A percentile compares a stretch with the other conserved stretches of the same genome.
Evolutionary conservation across 169 alveolate genomes (phyloP).

Genomic region (Plasmodium knowlesi): DNA sequence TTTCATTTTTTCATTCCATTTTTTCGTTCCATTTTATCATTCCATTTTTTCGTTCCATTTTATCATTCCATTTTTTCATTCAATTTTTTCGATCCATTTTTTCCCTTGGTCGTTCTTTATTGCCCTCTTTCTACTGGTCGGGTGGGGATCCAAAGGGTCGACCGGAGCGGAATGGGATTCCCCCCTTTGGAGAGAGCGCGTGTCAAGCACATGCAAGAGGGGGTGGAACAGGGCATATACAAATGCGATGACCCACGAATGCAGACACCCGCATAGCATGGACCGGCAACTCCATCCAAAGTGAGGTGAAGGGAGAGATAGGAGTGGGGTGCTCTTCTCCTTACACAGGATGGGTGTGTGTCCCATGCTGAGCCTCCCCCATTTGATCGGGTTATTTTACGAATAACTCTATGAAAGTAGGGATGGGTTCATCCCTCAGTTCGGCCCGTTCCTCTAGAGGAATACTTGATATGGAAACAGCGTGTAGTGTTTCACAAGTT

Average conservation of each 20-base stretch:
- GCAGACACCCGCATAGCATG: background rate
- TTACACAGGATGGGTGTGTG: background rate
- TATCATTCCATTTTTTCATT: background rate
- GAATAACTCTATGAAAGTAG: background rate
- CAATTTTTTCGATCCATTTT: background rate
- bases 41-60: background rate
- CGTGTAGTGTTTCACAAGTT: background rate
- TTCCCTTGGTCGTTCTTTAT: background rate
- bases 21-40: background rate
- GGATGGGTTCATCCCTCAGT: background rate
- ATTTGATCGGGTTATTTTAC: background rate
- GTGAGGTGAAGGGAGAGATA: background rate
- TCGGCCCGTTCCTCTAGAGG: background rate
- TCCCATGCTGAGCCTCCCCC: background rate
- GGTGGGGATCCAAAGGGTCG: background rate
- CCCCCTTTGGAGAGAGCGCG: background rate
- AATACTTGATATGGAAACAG: background rate
- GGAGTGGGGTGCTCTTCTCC: background rate
- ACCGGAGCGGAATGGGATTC: background rate
- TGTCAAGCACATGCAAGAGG: background rate
- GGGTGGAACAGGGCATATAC: background rate
- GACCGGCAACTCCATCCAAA: background rate
- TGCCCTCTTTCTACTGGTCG: background rate
- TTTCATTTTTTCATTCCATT: background rate
- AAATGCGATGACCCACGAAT: background rate